Evolutionary conservation across 139 green algal genomes (phyloP).

Genomic region (Chlorella vulgaris): DNA sequence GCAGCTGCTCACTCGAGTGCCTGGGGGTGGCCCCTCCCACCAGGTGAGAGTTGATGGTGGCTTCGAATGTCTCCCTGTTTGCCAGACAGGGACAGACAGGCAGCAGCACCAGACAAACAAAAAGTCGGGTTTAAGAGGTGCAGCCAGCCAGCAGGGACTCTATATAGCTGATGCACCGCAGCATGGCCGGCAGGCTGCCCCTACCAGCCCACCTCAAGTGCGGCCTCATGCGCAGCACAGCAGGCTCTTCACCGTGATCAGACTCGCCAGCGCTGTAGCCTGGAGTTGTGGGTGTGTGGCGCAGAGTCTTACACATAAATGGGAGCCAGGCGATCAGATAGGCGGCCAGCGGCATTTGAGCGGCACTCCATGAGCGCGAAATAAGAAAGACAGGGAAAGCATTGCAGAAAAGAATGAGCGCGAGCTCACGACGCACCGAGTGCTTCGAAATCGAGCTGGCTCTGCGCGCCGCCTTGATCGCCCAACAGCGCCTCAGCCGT

Average conservation of each 20-base stretch:
- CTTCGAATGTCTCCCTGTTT: conserved; percentile 10
- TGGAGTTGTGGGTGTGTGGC: no score
- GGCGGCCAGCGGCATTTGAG: no score
- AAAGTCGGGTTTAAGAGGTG: background rate
- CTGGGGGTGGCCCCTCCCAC: background rate
- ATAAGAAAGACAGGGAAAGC: no score
- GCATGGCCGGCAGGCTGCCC: background rate
- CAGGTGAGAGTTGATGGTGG: conserved; percentile 6
- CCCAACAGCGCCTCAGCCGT: background rate
- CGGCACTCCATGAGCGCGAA: no score
- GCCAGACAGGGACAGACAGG: no score
- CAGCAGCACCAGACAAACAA: background rate
- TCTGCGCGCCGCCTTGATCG: no score
- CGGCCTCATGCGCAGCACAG: conserved; percentile 4
- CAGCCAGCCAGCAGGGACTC: background rate
- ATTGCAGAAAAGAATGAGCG: no score
- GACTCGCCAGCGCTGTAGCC: background rate
- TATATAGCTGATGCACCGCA: background rate
- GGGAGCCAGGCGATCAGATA: background rate
- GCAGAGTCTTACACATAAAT: background rate
- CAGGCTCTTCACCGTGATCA: background rate
- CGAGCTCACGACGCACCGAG: no score
- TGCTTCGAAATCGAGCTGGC: background rate
- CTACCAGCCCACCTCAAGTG: background rate
- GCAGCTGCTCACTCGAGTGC: no score